Base-by-base conservation (phyloP, 495 filamentous ascomycete genomes). In the Podospora australis region DNA sequence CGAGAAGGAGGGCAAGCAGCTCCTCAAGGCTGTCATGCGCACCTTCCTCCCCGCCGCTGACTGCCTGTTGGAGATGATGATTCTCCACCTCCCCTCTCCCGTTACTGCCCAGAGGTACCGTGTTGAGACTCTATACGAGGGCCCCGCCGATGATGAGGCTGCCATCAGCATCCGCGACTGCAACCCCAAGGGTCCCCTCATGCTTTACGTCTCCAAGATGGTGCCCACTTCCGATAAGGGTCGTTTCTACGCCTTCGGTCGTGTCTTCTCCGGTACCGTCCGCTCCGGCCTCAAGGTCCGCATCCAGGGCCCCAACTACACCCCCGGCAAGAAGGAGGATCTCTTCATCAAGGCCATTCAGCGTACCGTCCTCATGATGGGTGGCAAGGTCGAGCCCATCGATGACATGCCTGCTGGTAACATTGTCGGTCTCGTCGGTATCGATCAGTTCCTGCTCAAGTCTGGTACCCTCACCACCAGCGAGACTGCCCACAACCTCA, bases 161-260 rank as follows among this genome's bases (percentile, higher is more conserved):
- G 87, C 82, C 78, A 86, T 94, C 65, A 88, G 82, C 78, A 96
- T 99, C 79, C 88, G 90, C 43, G 90, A 96, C 79, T 97, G 92
- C 77, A 86, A 97, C 70, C 78, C 90, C 72, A 95, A 92, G 78
- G 92, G 81, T 64, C 88, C 90, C 62, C 92, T 99, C 70, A 99
- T 99, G 92, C 79, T 97, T 54, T 99, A 99, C 82, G 90, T 99
- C 72, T 99, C 92, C 66, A 99, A 99, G 86, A 99, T 99, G 92
- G 94, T 99, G 58, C 92, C 92, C 63, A 97, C 92, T 54, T 91
- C 90, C 65, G 92, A 99, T 68, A 97, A 96, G 83, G 94, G 92
- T 73, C 91, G 92, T 77, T 99, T 99, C 88, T 99, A 95, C 78
- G 92, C 92, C 71, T 99, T 99, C 78, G 92, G 92, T 74, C 94